These are phyloP conservation scores for Exutisphaerella laricina DNA, from an alignment of 2,329 filamentous ascomycete genomes.

Conservation along the genomic window DNA sequence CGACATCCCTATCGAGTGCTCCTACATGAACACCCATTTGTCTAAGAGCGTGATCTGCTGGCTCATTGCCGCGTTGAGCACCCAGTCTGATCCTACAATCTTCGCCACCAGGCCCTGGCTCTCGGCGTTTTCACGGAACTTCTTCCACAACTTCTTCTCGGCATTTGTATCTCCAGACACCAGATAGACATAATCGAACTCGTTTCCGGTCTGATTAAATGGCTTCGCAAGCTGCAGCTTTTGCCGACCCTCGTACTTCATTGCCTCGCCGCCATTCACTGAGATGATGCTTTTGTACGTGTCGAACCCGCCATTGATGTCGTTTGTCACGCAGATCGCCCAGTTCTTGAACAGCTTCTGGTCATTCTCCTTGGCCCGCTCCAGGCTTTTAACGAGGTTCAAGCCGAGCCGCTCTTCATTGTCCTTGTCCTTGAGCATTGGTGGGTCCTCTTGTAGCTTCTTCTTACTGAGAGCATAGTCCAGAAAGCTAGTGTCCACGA, in stretches of 20 bases:
- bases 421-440: conserved; percentile 60
- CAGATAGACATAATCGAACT: conserved; percentile 61
- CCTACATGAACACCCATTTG: conserved; percentile 24
- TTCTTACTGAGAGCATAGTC: conserved; percentile 67
- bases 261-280: conserved; percentile 80
- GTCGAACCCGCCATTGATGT: conserved; percentile 73
- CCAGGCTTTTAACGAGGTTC: conserved; percentile 61
- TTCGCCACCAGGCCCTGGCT: conserved; percentile 73
- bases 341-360: conserved; percentile 69
- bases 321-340: conserved; percentile 77
- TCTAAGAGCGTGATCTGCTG: conserved; percentile 57
- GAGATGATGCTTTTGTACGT: conserved; percentile 81
- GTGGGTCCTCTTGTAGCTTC: conserved; percentile 56
- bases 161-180: conserved; percentile 62
- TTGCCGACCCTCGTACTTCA: conserved; percentile 63
- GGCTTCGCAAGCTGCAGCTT: conserved; percentile 50
- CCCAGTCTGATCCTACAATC: conserved; percentile 81
- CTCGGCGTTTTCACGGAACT: conserved; percentile 72
- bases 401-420: conserved; percentile 68
- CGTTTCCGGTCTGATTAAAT: conserved; percentile 53
- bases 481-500: conserved; percentile 74
- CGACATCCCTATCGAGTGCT: neutral
- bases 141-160: conserved; percentile 70
- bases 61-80: conserved; percentile 82
- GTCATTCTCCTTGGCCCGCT: conserved; percentile 68